phyloP scores from a whole-genome alignment of 2,329 filamentous ascomycete genomes.

The Stagonosporopsis cucurbitacearum region DNA sequence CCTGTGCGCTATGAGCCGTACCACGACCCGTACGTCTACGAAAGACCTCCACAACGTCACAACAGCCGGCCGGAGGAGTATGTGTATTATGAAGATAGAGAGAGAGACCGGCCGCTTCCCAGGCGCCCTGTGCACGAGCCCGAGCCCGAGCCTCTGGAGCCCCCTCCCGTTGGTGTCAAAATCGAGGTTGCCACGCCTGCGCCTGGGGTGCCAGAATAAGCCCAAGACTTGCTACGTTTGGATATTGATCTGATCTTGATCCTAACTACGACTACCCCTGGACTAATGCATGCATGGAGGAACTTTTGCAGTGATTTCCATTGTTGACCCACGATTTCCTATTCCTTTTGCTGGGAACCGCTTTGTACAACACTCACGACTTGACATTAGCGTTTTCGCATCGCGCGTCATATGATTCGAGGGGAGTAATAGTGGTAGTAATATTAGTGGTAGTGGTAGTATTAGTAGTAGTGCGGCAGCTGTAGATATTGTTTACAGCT shows the following conservation, averaged over 20 bases:
- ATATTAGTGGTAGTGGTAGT: too few relatives aligned
- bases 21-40: constrained; percentile 41
- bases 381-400: constrained; percentile 4
- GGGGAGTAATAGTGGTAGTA: constrained; percentile 1
- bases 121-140: constrained; percentile 6
- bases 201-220: constrained; percentile 5
- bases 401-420: background rate
- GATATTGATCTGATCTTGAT: background rate
- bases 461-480: too few relatives aligned
- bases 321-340: background rate
- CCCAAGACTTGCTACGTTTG: background rate
- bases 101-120: constrained; percentile 29
- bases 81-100: constrained; percentile 44
- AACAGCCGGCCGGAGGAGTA: constrained; percentile 35
- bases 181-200: constrained; percentile 15
- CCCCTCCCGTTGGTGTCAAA: constrained; percentile 12
- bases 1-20: constrained; percentile 39
- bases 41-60: constrained; percentile 35
- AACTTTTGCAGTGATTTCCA: background rate
- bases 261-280: too few relatives aligned
- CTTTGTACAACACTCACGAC: constrained; percentile 9
- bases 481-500: too few relatives aligned
- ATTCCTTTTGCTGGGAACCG: background rate
- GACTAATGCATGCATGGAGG: background rate
- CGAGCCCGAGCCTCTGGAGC: constrained; percentile 9